Percentiles rank a stretch among this genome's conserved stretches.
Evolutionary conservation across 352 stramenopile species (phyloP).

Genomic region (Phytophthora palmivora): DNA sequence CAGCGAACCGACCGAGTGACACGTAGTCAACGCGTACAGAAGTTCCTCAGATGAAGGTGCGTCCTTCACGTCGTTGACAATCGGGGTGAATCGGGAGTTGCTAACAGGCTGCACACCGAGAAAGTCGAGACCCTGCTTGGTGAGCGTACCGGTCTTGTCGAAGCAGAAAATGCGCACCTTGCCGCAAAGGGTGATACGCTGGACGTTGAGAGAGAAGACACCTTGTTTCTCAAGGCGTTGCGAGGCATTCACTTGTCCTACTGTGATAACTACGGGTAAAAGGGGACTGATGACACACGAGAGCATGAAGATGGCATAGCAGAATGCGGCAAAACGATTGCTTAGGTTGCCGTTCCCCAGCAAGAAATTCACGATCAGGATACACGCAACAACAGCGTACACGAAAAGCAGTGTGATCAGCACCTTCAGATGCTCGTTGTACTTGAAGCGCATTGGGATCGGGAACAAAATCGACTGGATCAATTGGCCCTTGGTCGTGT

Average conservation of each 20-base stretch:
- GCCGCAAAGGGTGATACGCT: conserved; percentile 86
- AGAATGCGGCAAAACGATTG: conserved; percentile 50
- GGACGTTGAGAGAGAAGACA: conserved; percentile 84
- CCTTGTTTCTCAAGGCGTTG: conserved; percentile 74
- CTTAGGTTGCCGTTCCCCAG: conserved; percentile 48
- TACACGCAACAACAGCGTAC: conserved; percentile 66
- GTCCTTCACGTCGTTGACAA: conserved; percentile 63
- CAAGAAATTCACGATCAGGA: conserved; percentile 70
- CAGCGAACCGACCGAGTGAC: conserved; percentile 81
- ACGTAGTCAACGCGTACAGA: conserved; percentile 79
- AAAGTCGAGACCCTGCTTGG: conserved; percentile 90
- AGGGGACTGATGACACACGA: conserved; percentile 73
- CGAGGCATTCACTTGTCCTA: conserved; percentile 86
- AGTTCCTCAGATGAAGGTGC: conserved; percentile 41
- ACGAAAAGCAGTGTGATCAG: conserved; percentile 80
- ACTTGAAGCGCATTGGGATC: conserved; percentile 90
- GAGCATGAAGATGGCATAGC: conserved; percentile 81
- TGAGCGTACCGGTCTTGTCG: conserved; percentile 94
- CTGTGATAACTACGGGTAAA: conserved; percentile 88
- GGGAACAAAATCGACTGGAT: conserved; percentile 89
- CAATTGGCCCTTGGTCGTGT: conserved; percentile 86
- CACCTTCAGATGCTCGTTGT: conserved; percentile 88
- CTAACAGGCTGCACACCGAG: conserved; percentile 36
- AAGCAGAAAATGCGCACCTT: conserved; percentile 92
- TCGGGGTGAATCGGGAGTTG: conserved; percentile 32